These are phyloP conservation scores for Colletotrichum sp. DNA, from an alignment of 2,329 filamentous ascomycete species.

Conservation along the genomic window DNA sequence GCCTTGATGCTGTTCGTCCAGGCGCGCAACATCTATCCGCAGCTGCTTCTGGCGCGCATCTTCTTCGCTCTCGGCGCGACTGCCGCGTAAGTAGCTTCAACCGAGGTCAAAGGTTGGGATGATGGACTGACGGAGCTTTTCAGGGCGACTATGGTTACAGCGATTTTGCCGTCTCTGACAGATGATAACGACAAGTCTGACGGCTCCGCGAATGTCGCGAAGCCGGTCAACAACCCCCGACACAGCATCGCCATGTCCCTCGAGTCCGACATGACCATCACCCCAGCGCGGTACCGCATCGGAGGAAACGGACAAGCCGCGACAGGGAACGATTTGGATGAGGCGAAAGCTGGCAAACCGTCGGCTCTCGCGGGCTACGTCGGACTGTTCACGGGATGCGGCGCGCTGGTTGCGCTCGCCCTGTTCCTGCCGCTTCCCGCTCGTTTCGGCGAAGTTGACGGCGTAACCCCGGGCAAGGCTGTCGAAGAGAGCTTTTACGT, in stretches of 20 bases:
- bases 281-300: slow-evolving; percentile 62
- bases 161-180: slow-evolving; percentile 79
- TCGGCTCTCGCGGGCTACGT: slow-evolving; percentile 82
- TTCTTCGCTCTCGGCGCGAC: slow-evolving; percentile 91
- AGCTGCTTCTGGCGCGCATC: slow-evolving; percentile 82
- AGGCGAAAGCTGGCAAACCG: slow-evolving; percentile 46
- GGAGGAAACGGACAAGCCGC: slow-evolving; percentile 30
- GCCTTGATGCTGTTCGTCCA: slow-evolving; percentile 84
- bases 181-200: slow-evolving; percentile 46
- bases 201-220: slow-evolving; percentile 26
- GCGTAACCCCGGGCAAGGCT: slow-evolving; percentile 74
- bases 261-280: slow-evolving; percentile 78
- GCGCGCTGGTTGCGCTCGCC: slow-evolving; percentile 81
- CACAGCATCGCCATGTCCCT: slow-evolving; percentile 70
- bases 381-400: slow-evolving; percentile 89
- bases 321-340: slow-evolving; percentile 17
- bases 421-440: slow-evolving; percentile 89
- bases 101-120: background rate
- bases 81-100: slow-evolving; percentile 66
- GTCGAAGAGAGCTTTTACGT: slow-evolving; percentile 88
- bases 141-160: slow-evolving; percentile 93
- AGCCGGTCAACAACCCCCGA: slow-evolving; percentile 47
- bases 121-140: background rate
- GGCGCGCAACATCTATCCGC: slow-evolving; percentile 85
- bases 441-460: slow-evolving; percentile 72